phyloP scores from a whole-genome alignment of 345 rosid species.

The Geranium brycei region DNA sequence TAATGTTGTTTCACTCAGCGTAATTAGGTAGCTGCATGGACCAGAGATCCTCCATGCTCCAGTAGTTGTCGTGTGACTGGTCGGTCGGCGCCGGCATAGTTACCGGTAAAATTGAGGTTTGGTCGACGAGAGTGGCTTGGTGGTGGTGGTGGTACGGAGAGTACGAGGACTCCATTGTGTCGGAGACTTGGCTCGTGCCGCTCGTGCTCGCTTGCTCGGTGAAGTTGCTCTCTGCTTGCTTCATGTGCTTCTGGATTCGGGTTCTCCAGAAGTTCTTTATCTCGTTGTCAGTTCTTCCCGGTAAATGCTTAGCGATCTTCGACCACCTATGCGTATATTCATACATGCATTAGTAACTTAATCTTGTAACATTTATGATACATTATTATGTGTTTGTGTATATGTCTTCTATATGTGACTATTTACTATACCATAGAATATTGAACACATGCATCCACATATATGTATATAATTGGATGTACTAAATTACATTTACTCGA shows the following conservation, averaged over 20 bases:
- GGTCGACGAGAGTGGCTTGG: slow-evolving; percentile 2
- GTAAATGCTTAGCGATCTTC: slow-evolving; percentile 69
- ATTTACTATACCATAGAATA: too few species aligned
- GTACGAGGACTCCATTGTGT: slow-evolving; percentile 35
- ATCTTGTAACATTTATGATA: too few species aligned
- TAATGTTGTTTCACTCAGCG: slow-evolving; percentile 9
- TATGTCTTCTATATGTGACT: too few species aligned
- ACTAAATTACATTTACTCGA: too few species aligned
- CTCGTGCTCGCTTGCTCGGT: slow-evolving; percentile 33
- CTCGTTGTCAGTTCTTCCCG: slow-evolving; percentile 87
- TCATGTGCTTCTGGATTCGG: slow-evolving; percentile 70
- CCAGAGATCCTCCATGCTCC: slow-evolving; percentile 86
- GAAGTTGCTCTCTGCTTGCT: slow-evolving; percentile 36
- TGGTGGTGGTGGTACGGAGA: slow-evolving; percentile 19
- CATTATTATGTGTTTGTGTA: too few species aligned
- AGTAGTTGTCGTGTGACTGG: slow-evolving; percentile 44
- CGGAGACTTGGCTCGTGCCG: slow-evolving; percentile 31
- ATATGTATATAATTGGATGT: too few species aligned
- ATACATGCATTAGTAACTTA: too few species aligned
- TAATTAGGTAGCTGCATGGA: slow-evolving; percentile 48
- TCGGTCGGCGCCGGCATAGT: slow-evolving; percentile 5
- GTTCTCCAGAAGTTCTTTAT: slow-evolving; percentile 90
- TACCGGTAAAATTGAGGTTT: slow-evolving; percentile 14
- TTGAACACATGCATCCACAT: too few species aligned
- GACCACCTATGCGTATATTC: background rate